Evolutionary conservation across 306 rosid genomes (phyloP), one percentile per base, ranked within the genome.

Genomic region (Citrullus mucosospermus): DNA sequence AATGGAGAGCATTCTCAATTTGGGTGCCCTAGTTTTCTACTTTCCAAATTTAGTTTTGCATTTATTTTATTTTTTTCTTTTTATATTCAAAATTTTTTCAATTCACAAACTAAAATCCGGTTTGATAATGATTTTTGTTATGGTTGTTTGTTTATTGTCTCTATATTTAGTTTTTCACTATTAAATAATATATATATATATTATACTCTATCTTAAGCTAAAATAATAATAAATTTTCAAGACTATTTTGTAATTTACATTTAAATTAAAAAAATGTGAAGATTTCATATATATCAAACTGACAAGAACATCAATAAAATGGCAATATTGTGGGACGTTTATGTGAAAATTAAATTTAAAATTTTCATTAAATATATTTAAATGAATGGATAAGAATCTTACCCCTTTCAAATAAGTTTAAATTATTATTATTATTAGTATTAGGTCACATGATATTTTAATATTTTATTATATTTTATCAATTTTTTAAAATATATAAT

Each of bases 11-110:
- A 11, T 69, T 43, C 75, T 69, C 7, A 43, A 20, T 69, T 43
- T 69, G 18, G 75, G 75, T 69, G 75, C 75, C 75, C 75, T 69
- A 69, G 38, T 69, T 43, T 69, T 69, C 18, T 20, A 44, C 55
- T 69, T 69, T 41, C 75, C 44, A 69, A 20, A 41, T 69, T 43
- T 43, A 43, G 55, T 69, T 69, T 44, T 43, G 8, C 54, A 68
- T 67, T 38, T 65, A 8, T 65, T 65, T 62, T 25, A 14, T 15
- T 62, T 2, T 59, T 59, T 59, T 25, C 36, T 11, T 59, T 59
- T 22, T 59, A 22, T 10, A 59, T 22, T 22, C 5, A 25, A n/a
- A 7, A 3, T 11, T 46, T 46, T 46, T 20, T n/a, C 14, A 58
- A 38, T 67, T 39, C 28, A 11, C 36, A 13, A 68, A 68, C 16